These are phyloP conservation scores for Nephromyces sp. DNA, from an alignment of 169 alveolate species.

Conservation along the genomic window DNA sequence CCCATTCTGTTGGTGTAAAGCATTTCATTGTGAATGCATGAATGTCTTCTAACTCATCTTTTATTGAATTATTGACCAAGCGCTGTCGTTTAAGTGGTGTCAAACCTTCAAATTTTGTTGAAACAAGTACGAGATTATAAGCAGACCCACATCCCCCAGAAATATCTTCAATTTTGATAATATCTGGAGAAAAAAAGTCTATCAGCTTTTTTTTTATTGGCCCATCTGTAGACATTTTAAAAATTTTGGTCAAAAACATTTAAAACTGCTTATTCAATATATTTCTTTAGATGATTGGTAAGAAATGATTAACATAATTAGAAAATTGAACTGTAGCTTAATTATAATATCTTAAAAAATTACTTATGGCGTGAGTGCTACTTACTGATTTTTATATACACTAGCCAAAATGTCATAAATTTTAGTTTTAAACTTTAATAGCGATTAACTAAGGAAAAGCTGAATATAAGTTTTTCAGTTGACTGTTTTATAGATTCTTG, in stretches of 20 bases:
- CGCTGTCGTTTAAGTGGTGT: conserved; percentile 11
- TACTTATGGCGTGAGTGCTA: no score
- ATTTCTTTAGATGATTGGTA: no score
- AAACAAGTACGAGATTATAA: conserved; percentile 11
- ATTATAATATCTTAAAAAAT: no score
- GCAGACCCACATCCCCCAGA: conserved; percentile 27
- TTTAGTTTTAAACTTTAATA: no score
- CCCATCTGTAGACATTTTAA: not conserved
- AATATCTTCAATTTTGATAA: conserved; percentile 5
- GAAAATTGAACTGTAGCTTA: no score
- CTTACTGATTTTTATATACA: no score
- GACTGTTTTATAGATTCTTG: no score
- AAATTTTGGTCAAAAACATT: not conserved
- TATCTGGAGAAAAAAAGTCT: not conserved
- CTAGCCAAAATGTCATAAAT: no score
- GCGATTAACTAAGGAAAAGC: no score
- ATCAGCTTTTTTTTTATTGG: conserved; percentile 8
- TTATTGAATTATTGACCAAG: conserved; percentile 10
- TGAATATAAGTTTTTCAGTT: no score
- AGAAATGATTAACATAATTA: no score
- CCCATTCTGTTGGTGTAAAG: conserved; percentile 22
- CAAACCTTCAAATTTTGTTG: conserved; percentile 4
- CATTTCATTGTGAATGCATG: conserved; percentile 32
- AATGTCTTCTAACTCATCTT: conserved; percentile 3
- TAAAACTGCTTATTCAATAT: no score